Percentiles rank a stretch among this genome's conserved stretches.
Evolutionary conservation across 1,284 basidiomycete genomes (phyloP).

Genomic region (Blastosporella zonata): DNA sequence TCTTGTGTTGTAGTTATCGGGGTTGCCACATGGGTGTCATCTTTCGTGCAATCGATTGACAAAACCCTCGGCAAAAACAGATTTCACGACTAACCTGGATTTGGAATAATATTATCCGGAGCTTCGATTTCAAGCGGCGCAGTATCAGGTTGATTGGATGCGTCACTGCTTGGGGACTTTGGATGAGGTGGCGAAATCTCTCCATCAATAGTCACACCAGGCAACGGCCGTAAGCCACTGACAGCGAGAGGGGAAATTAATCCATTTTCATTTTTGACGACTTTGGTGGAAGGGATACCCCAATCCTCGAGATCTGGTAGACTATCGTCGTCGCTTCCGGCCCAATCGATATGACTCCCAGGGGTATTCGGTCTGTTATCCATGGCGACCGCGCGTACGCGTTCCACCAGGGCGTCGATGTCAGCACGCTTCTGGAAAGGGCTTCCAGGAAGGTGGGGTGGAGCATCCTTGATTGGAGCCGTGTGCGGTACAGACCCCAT

Average conservation of each 20-base stretch:
- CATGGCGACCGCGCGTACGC: constrained; percentile 67
- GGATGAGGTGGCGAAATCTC: constrained; percentile 10
- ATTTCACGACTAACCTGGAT: constrained; percentile 8
- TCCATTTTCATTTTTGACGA: constrained; percentile 31
- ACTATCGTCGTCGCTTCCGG: constrained; percentile 77
- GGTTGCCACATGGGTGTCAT: constrained; percentile 1
- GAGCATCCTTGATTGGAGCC: constrained; percentile 50
- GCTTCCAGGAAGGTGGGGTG: constrained; percentile 51
- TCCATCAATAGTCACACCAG: constrained; percentile 34
- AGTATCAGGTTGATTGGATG: neutral
- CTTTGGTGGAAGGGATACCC: constrained; percentile 53
- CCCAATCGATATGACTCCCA: constrained; percentile 81
- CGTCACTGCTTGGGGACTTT: constrained; percentile 2
- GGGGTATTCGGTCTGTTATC: constrained; percentile 65
- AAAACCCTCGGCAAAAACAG: neutral
- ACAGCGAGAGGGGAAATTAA: constrained; percentile 69
- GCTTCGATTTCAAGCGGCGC: neutral
- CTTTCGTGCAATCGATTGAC: constrained; percentile 11
- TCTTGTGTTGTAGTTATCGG: constrained; percentile 14
- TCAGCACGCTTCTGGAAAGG: constrained; percentile 52
- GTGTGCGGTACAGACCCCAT: constrained; percentile 30
- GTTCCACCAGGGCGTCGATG: constrained; percentile 70
- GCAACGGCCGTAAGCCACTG: constrained; percentile 62
- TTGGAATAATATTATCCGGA: neutral
- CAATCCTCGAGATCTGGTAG: constrained; percentile 80